Conservation (phyloP, 1,284 basidiomycete species). For the Ustilago nuda region DNA sequence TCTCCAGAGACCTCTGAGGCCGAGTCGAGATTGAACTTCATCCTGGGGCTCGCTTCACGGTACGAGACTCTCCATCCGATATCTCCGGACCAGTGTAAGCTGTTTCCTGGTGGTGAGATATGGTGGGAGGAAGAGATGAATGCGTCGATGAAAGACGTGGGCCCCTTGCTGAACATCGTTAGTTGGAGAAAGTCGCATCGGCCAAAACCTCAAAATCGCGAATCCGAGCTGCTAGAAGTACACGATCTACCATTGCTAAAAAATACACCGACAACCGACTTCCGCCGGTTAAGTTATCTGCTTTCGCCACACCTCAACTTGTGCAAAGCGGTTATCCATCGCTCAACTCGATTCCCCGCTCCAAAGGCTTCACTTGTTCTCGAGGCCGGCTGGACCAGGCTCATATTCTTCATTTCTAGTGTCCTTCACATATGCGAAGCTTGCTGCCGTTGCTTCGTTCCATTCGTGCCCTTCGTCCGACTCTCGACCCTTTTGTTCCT, state of each 20-base stretch:
- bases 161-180: constrained; percentile 9
- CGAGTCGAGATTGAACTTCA: constrained; percentile 44
- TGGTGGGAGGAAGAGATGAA: not conserved
- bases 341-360: not conserved
- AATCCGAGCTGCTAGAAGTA: not conserved
- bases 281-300: not conserved
- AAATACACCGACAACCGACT: not conserved
- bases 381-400: constrained; percentile 8
- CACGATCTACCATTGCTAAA: constrained; percentile 6
- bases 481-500: not conserved
- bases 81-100: not conserved
- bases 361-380: not conserved
- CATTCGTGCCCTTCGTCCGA: too few relatives aligned
- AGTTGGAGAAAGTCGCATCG: constrained; percentile 11
- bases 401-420: not conserved
- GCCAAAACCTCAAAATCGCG: constrained; percentile 4
- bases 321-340: constrained; percentile 12
- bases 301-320: constrained; percentile 12
- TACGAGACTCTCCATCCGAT: not conserved
- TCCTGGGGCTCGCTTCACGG: not conserved
- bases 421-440: constrained; percentile 14
- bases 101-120: not conserved
- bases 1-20: constrained; percentile 38
- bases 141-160: not conserved
- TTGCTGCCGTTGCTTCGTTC: not conserved